Evolutionary conservation across 352 stramenopile species (phyloP), one percentile per base, ranked within the genome.

Genomic region (Phytophthora syringae): DNA sequence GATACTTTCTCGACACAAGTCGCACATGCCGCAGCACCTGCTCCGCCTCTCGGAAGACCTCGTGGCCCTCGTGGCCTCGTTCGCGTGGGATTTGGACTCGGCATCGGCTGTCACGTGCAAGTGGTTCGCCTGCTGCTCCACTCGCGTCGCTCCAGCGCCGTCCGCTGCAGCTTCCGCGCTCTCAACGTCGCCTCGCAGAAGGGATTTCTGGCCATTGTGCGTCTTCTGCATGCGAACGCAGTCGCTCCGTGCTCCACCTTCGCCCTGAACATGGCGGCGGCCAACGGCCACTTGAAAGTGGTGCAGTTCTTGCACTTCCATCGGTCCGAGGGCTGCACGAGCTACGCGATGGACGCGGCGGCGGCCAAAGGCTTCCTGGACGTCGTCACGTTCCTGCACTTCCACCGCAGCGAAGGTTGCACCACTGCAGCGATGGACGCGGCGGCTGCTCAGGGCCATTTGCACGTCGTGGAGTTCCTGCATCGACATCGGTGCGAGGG

Each of bases 331-430:
- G 71, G 71, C 39, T 80, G 67, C 64, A 80, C 71, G 1, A 57
- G 64, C 22, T 71, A 76, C 51, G 75, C 75, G 6, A 79, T 83
- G 75, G 66, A 80, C 52, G 71, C 69, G 4, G 72, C 75, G 5
- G 75, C 75, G 15, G 64, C 62, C 11, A 74, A 74, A 16, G 75
- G 75, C 7, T 52, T 76, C 52, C 28, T 82, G 0, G 42, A 62
- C 10, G 48, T 82, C 5, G 72, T 86, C 20, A 62, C 55, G 50
- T 86, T 78, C 55, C 60, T 86, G 3, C 65, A 86, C 54, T 53
- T 54, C 5, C 37, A 76, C n/a, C n/a, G n/a, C n/a, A n/a, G n/a
- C n/a, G n/a, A n/a, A n/a, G n/a, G n/a, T n/a, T n/a, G n/a, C n/a
- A 77, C 68, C 39, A 70, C 62, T 16, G 27, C 50, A n/a, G 77